phyloP scores from a whole-genome alignment of 177 flowering plant genomes.

The Vitis hybrid region DNA sequence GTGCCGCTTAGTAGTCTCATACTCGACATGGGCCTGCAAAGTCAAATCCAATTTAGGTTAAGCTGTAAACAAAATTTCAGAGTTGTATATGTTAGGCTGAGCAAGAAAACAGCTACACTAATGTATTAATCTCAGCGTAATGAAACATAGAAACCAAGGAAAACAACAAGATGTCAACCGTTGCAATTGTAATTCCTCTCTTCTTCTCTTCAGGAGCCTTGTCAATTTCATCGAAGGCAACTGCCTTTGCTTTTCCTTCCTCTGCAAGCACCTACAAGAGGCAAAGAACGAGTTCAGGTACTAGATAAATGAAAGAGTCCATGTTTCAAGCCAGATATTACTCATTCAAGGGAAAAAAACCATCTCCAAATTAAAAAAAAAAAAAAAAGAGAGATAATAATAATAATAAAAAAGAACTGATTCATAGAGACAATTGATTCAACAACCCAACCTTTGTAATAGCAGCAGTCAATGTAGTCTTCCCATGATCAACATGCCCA shows the following conservation, averaged over 20 bases:
- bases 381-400: not conserved
- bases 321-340: not conserved
- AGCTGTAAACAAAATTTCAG: not conserved
- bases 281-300: conserved; percentile 1
- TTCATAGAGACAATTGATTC: too few species aligned
- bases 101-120: not conserved
- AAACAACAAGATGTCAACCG: conserved; percentile 41
- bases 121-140: not conserved
- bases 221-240: conserved; percentile 96
- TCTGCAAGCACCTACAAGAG: conserved; percentile 74
- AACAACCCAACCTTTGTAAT: conserved; percentile 69
- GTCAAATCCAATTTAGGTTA: conserved; percentile 4
- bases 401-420: not conserved
- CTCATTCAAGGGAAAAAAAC: not conserved
- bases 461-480: conserved; percentile 97
- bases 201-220: conserved; percentile 98
- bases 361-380: not conserved
- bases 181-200: conserved; percentile 98
- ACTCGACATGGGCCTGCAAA: conserved; percentile 96
- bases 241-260: conserved; percentile 92
- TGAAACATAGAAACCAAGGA: not conserved
- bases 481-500: conserved; percentile 99
- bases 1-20: conserved; percentile 90
- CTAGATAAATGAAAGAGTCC: not conserved
- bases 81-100: not conserved